These are phyloP conservation scores for Mallotus nudiflorus DNA, from an alignment of 345 rosid species.

Conservation along the genomic window DNA sequence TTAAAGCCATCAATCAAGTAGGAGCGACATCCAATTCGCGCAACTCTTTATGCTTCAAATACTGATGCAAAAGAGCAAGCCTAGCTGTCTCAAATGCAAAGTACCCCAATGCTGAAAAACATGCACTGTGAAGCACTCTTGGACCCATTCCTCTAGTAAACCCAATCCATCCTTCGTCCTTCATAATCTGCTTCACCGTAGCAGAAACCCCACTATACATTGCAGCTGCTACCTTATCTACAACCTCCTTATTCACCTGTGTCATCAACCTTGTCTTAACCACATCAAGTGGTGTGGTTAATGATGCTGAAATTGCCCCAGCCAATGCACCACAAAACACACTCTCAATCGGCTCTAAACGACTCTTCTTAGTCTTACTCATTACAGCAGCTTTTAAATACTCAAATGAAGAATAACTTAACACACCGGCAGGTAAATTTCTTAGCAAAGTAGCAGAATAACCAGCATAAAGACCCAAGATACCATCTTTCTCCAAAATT, in stretches of 20 bases:
- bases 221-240: constrained; percentile 53
- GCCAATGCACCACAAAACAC: constrained; percentile 88
- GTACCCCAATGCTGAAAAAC: constrained; percentile 86
- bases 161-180: constrained; percentile 91
- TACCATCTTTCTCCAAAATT: constrained; percentile 80
- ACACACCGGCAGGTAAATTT: constrained; percentile 89
- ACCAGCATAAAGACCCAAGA: constrained; percentile 85
- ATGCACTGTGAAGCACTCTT: constrained; percentile 87
- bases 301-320: constrained; percentile 86
- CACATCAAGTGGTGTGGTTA: constrained; percentile 90
- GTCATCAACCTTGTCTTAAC: constrained; percentile 96
- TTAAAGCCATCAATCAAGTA: constrained; percentile 25
- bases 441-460: constrained; percentile 85
- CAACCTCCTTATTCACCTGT: constrained; percentile 53
- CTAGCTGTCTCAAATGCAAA: constrained; percentile 96
- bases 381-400: constrained; percentile 80
- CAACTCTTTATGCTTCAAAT: constrained; percentile 61
- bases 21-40: constrained; percentile 31
- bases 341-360: constrained; percentile 84
- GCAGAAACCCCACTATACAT: constrained; percentile 59
- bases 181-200: constrained; percentile 72
- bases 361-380: constrained; percentile 50
- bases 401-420: constrained; percentile 90
- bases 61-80: constrained; percentile 66
- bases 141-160: constrained; percentile 86